phyloP scores from a whole-genome alignment of 2,329 filamentous ascomycete genomes.

The Rhynchosporium agropyri region DNA sequence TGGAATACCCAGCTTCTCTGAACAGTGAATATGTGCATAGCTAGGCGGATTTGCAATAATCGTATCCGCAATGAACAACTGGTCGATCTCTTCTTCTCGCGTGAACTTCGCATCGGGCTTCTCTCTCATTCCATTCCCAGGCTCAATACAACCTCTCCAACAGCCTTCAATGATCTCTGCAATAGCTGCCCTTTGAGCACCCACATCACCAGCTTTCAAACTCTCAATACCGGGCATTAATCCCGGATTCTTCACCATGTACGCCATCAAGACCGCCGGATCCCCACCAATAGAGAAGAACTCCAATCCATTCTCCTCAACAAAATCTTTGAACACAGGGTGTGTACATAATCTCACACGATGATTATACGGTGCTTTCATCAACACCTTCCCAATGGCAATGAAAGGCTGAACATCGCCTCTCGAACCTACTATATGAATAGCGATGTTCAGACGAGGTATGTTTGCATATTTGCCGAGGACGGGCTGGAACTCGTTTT shows the following conservation, averaged over 20 bases:
- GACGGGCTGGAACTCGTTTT: constrained; percentile 22
- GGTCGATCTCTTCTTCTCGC: constrained; percentile 35
- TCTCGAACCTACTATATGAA: constrained; percentile 80
- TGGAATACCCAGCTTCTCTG: constrained; percentile 74
- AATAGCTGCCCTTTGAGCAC: constrained; percentile 72
- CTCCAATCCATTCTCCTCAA: constrained; percentile 71
- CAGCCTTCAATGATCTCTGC: constrained; percentile 80
- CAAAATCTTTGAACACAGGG: constrained; percentile 66
- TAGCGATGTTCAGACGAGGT: constrained; percentile 67
- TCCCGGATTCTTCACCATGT: constrained; percentile 88
- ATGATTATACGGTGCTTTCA: constrained; percentile 65
- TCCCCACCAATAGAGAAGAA: constrained; percentile 80
- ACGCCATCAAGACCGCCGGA: constrained; percentile 77
- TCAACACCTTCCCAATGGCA: constrained; percentile 66
- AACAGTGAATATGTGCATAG: constrained; percentile 75
- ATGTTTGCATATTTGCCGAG: constrained; percentile 27
- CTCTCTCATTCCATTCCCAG: constrained; percentile 61
- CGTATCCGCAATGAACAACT: constrained; percentile 79
- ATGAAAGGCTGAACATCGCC: constrained; percentile 79
- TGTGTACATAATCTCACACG: constrained; percentile 76
- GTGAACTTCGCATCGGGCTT: constrained; percentile 32
- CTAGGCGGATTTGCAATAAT: constrained; percentile 80
- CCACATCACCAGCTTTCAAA: constrained; percentile 75
- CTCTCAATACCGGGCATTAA: constrained; percentile 82
- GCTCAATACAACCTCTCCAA: constrained; percentile 83